Percentiles rank a stretch among this genome's conserved stretches.
These are phyloP conservation scores for Neopestalotiopsis rosae DNA, from an alignment of 2,329 filamentous ascomycete genomes.

Conservation along the genomic window DNA sequence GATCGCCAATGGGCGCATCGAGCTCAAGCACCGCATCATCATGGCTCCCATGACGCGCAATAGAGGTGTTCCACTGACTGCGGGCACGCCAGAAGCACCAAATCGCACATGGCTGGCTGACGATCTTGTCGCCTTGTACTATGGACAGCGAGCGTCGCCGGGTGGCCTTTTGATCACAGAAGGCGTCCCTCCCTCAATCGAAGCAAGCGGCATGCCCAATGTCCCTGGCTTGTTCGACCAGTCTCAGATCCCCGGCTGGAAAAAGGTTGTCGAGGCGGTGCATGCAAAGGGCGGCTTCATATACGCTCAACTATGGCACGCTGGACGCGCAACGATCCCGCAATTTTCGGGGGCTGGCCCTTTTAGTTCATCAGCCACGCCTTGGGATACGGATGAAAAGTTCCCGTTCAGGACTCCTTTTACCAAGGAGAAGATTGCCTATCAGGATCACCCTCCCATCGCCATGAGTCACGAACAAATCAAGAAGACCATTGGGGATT, in stretches of 20 bases:
- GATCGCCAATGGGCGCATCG: conserved; percentile 45
- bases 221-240: conserved; percentile 61
- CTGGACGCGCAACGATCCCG: conserved; percentile 50
- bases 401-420: conserved; percentile 26
- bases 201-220: conserved; percentile 41
- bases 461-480: conserved; percentile 41
- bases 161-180: conserved; percentile 51
- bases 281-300: conserved; percentile 64
- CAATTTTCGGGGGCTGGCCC: conserved; percentile 23
- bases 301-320: conserved; percentile 65
- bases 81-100: conserved; percentile 51
- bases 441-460: conserved; percentile 41
- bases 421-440: conserved; percentile 22
- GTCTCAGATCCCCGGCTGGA: conserved; percentile 61
- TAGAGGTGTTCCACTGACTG: conserved; percentile 49
- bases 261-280: conserved; percentile 60
- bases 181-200: conserved; percentile 51
- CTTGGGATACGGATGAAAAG: conserved; percentile 27
- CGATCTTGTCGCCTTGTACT: conserved; percentile 47
- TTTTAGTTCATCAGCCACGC: conserved; percentile 21
- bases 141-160: conserved; percentile 44
- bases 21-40: conserved; percentile 56
- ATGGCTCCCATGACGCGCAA: conserved; percentile 59
- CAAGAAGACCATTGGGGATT: conserved; percentile 30
- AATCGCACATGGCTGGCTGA: conserved; percentile 55